These are phyloP conservation scores for Akanthomyces uredinophilus DNA, from an alignment of 2,329 filamentous ascomycete species.

Conservation along the genomic window DNA sequence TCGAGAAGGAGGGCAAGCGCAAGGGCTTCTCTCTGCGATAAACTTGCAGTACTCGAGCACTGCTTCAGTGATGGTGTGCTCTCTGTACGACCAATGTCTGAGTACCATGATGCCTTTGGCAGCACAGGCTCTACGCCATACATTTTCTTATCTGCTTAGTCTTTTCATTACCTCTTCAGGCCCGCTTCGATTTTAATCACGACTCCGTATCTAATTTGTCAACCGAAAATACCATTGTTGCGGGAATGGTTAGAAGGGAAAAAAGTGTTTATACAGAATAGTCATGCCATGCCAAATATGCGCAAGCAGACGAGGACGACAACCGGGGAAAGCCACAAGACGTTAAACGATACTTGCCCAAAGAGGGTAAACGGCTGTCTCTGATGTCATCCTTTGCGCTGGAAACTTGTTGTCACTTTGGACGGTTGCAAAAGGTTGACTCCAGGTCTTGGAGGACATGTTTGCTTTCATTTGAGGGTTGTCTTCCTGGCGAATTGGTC, in stretches of 20 bases:
- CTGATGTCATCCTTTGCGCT: not conserved
- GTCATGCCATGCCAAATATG: conserved; percentile 15
- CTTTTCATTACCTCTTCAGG: conserved; percentile 31
- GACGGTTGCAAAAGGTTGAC: conserved; percentile 11
- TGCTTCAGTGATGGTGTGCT: conserved; percentile 20
- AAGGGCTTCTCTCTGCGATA: conserved; percentile 99
- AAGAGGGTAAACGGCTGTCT: not conserved
- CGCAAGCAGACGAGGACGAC: conserved; percentile 7
- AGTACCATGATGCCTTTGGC: conserved; percentile 53
- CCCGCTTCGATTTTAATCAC: conserved; percentile 36
- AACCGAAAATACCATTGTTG: conserved; percentile 15
- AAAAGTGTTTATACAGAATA: conserved; percentile 16
- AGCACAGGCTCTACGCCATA: conserved; percentile 54
- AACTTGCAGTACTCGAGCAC: conserved; percentile 28
- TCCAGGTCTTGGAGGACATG: conserved; percentile 15
- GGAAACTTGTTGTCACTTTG: conserved; percentile 5
- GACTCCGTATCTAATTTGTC: conserved; percentile 32
- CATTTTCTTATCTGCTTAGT: conserved; percentile 42
- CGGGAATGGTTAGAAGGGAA: conserved; percentile 12
- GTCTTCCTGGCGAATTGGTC: conserved; percentile 16
- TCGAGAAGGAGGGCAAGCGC: conserved; percentile 97
- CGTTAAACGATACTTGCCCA: not conserved
- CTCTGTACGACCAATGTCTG: conserved; percentile 49
- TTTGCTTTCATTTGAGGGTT: conserved; percentile 15
- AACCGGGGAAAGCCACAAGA: not conserved